phyloP scores from a whole-genome alignment of 768 basidiomycete genomes.

The Lactifluus subvellereus region DNA sequence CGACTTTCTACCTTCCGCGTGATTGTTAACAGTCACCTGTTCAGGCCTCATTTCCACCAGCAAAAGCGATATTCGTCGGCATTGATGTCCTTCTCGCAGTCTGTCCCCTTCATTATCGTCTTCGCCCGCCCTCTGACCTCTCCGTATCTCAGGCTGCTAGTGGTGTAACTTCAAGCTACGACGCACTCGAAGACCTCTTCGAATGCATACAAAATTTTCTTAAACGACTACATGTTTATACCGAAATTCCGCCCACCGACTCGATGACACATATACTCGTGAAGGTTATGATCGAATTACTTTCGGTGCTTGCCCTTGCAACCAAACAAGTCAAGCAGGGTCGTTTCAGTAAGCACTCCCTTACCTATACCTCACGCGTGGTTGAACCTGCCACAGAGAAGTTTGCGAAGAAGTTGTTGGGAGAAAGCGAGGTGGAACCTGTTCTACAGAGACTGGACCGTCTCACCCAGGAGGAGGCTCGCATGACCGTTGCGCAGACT shows the following conservation, averaged over 20 bases:
- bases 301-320: slow-evolving; percentile 8
- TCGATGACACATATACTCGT: neutral
- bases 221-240: slow-evolving; percentile 3
- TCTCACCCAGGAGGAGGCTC: slow-evolving; percentile 5
- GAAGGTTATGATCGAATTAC: slow-evolving; percentile 1
- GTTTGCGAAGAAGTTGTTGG: slow-evolving; percentile 7
- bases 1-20: neutral
- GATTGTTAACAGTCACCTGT: neutral
- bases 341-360: neutral
- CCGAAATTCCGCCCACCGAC: neutral
- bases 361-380: neutral
- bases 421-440: neutral
- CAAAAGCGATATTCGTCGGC: slow-evolving; percentile 10
- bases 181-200: neutral
- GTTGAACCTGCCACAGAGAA: neutral
- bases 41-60: neutral
- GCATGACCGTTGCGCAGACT: neutral
- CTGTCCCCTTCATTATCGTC: neutral
- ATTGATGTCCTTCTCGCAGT: slow-evolving; percentile 4
- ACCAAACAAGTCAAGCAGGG: slow-evolving; percentile 7
- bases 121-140: neutral
- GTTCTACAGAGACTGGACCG: neutral
- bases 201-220: neutral
- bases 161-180: neutral
- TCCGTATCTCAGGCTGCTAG: neutral